These are phyloP conservation scores for Fusarium succisae DNA, from an alignment of 2,329 filamentous ascomycete genomes.

Conservation along the genomic window DNA sequence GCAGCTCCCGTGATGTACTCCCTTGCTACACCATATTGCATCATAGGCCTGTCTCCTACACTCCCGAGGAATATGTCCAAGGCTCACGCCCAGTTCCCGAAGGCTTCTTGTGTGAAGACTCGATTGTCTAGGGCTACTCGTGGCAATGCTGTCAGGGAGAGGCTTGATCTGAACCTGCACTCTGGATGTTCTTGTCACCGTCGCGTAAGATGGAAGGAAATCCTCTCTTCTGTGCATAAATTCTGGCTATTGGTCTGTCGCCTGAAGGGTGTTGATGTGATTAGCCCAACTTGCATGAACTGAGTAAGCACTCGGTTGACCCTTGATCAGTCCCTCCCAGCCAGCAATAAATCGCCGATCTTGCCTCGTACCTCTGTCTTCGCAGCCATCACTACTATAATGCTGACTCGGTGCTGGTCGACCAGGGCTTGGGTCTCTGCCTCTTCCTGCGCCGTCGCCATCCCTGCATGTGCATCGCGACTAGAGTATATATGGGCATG, in stretches of 20 bases:
- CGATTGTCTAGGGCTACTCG: not conserved
- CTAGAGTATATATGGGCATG: rapidly evolving
- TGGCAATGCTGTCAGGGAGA: not conserved
- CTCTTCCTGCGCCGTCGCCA: not conserved
- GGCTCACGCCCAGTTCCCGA: not conserved
- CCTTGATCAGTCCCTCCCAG: not conserved
- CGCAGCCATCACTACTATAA: not conserved
- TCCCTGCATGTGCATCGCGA: rapidly evolving
- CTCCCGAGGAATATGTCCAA: not conserved
- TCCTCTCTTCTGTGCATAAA: rapidly evolving
- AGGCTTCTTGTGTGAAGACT: not conserved
- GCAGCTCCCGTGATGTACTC: not conserved
- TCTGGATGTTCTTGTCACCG: not conserved
- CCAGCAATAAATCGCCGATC: not conserved
- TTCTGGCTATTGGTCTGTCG: not conserved
- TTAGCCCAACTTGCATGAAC: not conserved
- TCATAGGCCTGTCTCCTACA: rapidly evolving
- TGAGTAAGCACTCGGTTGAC: not conserved
- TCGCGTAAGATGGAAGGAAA: not conserved
- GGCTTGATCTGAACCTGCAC: not conserved
- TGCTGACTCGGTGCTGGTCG: rapidly evolving
- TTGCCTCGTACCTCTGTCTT: not conserved
- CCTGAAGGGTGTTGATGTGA: not conserved
- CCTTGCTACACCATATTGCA: not conserved
- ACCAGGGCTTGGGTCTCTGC: not conserved